phyloP scores from a whole-genome alignment of 768 basidiomycete species.

The Amanita phalloides region DNA sequence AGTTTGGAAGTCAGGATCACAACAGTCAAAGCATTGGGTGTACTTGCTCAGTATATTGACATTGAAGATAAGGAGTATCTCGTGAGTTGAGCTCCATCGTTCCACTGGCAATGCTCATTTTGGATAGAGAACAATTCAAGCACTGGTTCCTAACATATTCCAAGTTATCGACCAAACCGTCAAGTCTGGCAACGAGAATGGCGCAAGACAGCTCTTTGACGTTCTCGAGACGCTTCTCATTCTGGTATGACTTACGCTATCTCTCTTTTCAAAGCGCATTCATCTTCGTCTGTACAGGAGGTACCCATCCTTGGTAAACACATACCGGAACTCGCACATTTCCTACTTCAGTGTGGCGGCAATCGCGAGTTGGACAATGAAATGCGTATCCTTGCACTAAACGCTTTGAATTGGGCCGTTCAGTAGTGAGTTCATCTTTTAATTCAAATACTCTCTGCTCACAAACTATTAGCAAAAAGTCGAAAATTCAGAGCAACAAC shows the following conservation, averaged over 20 bases:
- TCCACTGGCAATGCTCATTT: conserved; percentile 2
- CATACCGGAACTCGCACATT: conserved; percentile 77
- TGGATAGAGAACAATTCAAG: conserved; percentile 74
- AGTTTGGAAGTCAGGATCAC: conserved; percentile 87
- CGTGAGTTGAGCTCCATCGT: conserved; percentile 29
- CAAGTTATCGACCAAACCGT: conserved; percentile 80
- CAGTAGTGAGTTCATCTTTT: conserved; percentile 55
- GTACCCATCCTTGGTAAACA: conserved; percentile 87
- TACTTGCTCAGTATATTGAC: conserved; percentile 89
- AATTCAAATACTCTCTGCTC: conserved; percentile 2
- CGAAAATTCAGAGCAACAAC: conserved; percentile 79
- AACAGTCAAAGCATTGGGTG: conserved; percentile 84
- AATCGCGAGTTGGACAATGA: conserved; percentile 69
- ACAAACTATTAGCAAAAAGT: conserved; percentile 68
- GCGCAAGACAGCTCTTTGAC: conserved; percentile 86
- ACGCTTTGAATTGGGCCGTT: conserved; percentile 93
- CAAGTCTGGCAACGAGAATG: conserved; percentile 66
- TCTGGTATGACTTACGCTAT: conserved; percentile 40
- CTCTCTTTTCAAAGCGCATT: neutral
- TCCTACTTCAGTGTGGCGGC: conserved; percentile 77
- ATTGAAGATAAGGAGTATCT: conserved; percentile 79
- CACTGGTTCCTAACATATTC: conserved; percentile 79
- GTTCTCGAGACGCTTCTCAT: conserved; percentile 94
- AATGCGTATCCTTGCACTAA: conserved; percentile 83
- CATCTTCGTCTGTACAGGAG: conserved; percentile 42